phyloP scores from a whole-genome alignment of 2,329 filamentous ascomycete species.

The Aureobasidium lini region DNA sequence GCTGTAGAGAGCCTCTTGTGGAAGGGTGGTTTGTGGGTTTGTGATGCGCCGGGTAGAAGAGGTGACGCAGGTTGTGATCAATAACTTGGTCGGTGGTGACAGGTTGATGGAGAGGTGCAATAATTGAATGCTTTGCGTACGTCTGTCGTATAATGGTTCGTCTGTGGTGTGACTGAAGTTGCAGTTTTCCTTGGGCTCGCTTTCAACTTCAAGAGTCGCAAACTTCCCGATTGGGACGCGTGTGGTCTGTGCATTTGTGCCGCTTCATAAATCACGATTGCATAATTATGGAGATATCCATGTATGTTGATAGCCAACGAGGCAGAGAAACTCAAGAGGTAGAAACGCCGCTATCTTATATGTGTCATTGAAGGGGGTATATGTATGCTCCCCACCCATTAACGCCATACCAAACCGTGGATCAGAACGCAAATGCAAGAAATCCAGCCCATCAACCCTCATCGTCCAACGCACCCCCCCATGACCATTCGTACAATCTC shows the following conservation, averaged over 20 bases:
- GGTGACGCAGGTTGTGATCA: no score
- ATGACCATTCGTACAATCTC: slow-evolving; percentile 11
- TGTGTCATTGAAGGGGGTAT: not conserved
- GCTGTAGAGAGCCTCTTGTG: no score
- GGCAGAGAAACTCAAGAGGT: no score
- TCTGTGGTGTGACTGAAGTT: not conserved
- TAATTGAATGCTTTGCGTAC: no score
- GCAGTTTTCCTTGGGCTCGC: not conserved
- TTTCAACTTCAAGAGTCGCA: not conserved
- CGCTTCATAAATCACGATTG: not conserved
- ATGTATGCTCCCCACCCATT: not conserved
- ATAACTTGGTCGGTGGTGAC: no score
- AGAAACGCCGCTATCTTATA: not conserved
- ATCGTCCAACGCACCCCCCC: slow-evolving; percentile 10
- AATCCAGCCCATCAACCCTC: not conserved
- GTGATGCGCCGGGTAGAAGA: no score
- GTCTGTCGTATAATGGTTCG: not conserved
- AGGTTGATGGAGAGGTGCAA: no score
- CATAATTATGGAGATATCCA: no score
- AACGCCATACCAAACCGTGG: not conserved
- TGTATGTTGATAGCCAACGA: no score
- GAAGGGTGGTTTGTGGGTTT: no score
- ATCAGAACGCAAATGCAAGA: not conserved
- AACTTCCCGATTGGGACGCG: not conserved
- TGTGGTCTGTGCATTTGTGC: not conserved